Evolutionary conservation across 495 filamentous ascomycete species (phyloP).

Genomic region (Immersiella caudata): DNA sequence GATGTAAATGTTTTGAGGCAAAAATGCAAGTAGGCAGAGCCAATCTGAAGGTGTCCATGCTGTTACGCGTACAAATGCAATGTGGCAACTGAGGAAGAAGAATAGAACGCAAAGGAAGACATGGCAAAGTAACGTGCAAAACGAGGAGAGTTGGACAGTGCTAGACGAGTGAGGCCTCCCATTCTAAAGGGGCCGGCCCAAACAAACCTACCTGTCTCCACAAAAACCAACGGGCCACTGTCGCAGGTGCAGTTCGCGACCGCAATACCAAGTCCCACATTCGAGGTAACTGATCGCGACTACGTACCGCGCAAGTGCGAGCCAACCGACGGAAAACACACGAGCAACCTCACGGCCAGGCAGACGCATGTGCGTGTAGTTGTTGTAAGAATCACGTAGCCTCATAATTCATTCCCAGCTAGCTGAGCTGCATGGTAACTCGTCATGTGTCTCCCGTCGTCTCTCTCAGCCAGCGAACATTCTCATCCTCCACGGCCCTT

Average conservation of each 20-base stretch:
- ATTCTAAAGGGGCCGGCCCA: neutral
- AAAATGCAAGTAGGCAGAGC: neutral
- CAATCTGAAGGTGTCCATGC: no score
- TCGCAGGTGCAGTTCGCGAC: neutral
- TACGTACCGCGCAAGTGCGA: no score
- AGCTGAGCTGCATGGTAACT: neutral
- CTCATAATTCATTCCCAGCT: slow-evolving; percentile 24
- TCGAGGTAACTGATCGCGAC: neutral
- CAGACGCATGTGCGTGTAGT: neutral
- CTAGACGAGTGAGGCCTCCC: neutral
- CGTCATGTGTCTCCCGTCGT: neutral
- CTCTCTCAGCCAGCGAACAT: neutral
- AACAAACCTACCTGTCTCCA: neutral
- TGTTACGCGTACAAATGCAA: neutral
- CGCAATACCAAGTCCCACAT: neutral
- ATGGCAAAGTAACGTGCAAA: neutral
- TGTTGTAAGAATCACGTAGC: slow-evolving; percentile 14
- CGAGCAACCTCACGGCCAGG: neutral
- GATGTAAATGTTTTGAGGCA: no score
- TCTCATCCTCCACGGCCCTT: no score
- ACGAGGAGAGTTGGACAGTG: neutral
- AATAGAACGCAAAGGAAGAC: neutral
- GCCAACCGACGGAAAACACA: no score
- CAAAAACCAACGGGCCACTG: neutral
- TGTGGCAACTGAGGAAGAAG: neutral